Base-by-base conservation (phyloP, 441 rosid genomes). In the Jatropha podagrica region DNA sequence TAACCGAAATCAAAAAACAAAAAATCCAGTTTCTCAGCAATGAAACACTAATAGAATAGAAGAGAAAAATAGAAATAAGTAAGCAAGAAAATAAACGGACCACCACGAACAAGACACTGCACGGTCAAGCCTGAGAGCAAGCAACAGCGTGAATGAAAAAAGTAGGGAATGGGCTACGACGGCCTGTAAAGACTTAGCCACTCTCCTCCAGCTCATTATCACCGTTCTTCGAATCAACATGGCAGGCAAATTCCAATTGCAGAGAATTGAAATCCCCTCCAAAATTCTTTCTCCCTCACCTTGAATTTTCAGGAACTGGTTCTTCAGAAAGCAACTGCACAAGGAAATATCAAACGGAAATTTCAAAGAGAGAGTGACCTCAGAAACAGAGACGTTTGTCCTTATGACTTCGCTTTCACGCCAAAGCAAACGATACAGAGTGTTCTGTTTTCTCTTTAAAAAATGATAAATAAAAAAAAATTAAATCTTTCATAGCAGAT, bases 201-300 rank as follows among this genome's bases (percentile, higher is more conserved):
- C 94, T 84, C 94, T 88, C 72, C 91, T 82, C 95, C 97, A 92
- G 78, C 88, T 91, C 94, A 89, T 89, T 75, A 83, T 83, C 81
- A 80, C 81, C 63, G 83, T 67, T 75, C 91, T 84, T 80, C 80
- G 90, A 68, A 85, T 86, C 88, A 85, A 73, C 94, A 88, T 88
- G 20, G n/a, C 20, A 13, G 4, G 26, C 38, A 37, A 72, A 20
- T 44, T 61, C 46, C 69, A 65, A 42, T 46, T 65, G 17, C 38
- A 62, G 55, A 55, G 49, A 64, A 54, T 70, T 49, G 44, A 63
- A 59, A 15, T 59, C 55, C 70, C 56, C 37, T 51, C 15, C 42
- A 23, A 17, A 14, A 49, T 44, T 3, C 46, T 18, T 4, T 27
- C 12, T 32, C 52, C 40, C 69, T n/a, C 13, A n/a, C 10, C 8